Percentiles rank a stretch among this genome's conserved stretches.
These are phyloP conservation scores for Arthroderma uncinatum DNA, from an alignment of 2,329 filamentous ascomycete genomes.

Conservation along the genomic window DNA sequence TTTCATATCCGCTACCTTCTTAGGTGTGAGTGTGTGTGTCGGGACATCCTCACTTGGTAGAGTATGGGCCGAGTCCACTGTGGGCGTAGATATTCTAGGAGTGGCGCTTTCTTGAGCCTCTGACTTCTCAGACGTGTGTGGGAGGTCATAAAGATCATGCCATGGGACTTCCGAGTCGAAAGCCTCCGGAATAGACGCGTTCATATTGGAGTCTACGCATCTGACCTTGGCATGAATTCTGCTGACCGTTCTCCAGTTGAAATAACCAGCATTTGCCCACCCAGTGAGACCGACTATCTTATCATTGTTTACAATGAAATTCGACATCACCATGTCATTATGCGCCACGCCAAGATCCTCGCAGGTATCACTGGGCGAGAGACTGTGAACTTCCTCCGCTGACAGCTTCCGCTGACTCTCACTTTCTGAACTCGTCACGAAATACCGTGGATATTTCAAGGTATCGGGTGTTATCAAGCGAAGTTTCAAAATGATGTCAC, in stretches of 20 bases:
- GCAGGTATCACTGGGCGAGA: slow-evolving; percentile 16
- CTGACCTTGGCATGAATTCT: slow-evolving; percentile 27
- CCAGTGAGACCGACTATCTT: slow-evolving; percentile 29
- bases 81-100: neutral
- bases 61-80: neutral
- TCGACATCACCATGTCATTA: slow-evolving; percentile 29
- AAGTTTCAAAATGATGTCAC: slow-evolving; percentile 23
- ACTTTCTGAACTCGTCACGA: slow-evolving; percentile 12
- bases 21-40: slow-evolving; percentile 24
- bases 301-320: slow-evolving; percentile 30
- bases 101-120: neutral
- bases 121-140: neutral
- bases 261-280: slow-evolving; percentile 33
- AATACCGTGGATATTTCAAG: slow-evolving; percentile 14
- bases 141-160: slow-evolving; percentile 29
- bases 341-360: slow-evolving; percentile 26
- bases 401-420: neutral
- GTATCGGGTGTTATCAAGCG: slow-evolving; percentile 4
- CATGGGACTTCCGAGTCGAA: slow-evolving; percentile 20
- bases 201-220: slow-evolving; percentile 14
- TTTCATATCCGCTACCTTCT: slow-evolving; percentile 32
- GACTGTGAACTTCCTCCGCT: slow-evolving; percentile 23
- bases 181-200: slow-evolving; percentile 8
- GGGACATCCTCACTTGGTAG: neutral
- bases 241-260: slow-evolving; percentile 26